Evolutionary conservation across 176 grass and related monocot species (phyloP).

Genomic region (Carex pumila): DNA sequence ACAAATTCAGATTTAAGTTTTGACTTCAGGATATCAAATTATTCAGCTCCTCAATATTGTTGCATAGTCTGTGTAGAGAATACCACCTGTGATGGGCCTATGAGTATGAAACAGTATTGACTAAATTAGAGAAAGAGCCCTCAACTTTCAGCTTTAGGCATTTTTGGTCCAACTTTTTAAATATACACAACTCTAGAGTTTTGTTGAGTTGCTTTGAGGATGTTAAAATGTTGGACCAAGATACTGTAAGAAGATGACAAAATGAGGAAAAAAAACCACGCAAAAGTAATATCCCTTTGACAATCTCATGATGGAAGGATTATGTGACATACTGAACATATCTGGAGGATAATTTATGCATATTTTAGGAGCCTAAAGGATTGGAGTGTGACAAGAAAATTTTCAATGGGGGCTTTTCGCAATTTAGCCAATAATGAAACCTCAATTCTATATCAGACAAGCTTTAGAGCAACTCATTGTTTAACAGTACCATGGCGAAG

Average conservation of each 20-base stretch:
- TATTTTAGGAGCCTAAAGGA: background rate
- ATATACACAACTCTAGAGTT: background rate
- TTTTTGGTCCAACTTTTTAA: background rate
- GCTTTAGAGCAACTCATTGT: background rate
- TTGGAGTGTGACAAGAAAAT: background rate
- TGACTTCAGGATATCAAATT: background rate
- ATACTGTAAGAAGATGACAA: background rate
- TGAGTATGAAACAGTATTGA: background rate
- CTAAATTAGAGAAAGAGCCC: background rate
- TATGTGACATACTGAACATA: background rate
- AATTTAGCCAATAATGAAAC: background rate
- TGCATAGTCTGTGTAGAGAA: background rate
- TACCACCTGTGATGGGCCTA: background rate
- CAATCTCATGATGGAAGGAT: background rate
- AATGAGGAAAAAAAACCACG: background rate
- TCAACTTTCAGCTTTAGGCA: background rate
- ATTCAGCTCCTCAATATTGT: background rate
- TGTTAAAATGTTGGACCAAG: background rate
- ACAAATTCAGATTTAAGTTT: background rate
- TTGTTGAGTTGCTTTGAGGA: background rate
- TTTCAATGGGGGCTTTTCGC: background rate
- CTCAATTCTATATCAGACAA: background rate
- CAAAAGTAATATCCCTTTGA: background rate
- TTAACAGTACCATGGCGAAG: constrained; percentile 48
- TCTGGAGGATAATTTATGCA: background rate